phyloP scores from a whole-genome alignment of 108 stramenopile genomes.

The Skeletonema costatum region DNA sequence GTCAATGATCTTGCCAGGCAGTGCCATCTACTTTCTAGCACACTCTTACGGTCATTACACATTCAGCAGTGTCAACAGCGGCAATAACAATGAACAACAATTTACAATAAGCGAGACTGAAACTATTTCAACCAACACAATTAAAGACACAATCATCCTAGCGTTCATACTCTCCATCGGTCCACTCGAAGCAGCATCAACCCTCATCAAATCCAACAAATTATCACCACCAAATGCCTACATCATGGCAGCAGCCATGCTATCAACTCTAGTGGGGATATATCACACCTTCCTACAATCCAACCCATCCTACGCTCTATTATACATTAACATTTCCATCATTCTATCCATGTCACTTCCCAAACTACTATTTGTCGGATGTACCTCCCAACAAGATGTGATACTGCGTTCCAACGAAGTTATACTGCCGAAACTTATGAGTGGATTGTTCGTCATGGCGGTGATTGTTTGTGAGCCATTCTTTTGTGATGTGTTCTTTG shows the following conservation, averaged over 20 bases:
- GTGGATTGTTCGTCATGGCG: neutral
- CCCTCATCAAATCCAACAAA: constrained; percentile 14
- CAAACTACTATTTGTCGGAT: constrained; percentile 5
- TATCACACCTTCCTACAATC: neutral
- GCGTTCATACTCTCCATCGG: constrained; percentile 25
- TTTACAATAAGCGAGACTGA: too few species aligned
- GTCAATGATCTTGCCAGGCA: too few species aligned
- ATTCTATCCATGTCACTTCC: constrained; percentile 7
- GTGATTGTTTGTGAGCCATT: constrained; percentile 25
- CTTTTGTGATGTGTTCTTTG: constrained; percentile 22
- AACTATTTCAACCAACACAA: neutral
- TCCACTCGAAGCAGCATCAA: constrained; percentile 1
- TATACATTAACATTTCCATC: constrained; percentile 30
- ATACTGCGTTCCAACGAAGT: neutral
- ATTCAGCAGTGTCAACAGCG: neutral
- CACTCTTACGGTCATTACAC: constrained; percentile 25
- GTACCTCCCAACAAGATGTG: constrained; percentile 7
- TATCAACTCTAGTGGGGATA: neutral
- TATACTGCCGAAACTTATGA: neutral
- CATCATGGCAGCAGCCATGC: neutral
- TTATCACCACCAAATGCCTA: neutral
- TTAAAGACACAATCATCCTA: neutral
- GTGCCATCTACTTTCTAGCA: constrained; percentile 17
- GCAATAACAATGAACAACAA: neutral
- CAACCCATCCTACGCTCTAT: constrained; percentile 15